Conservation (phyloP, 2,329 filamentous ascomycete genomes). For the Acarospora socialis region DNA sequence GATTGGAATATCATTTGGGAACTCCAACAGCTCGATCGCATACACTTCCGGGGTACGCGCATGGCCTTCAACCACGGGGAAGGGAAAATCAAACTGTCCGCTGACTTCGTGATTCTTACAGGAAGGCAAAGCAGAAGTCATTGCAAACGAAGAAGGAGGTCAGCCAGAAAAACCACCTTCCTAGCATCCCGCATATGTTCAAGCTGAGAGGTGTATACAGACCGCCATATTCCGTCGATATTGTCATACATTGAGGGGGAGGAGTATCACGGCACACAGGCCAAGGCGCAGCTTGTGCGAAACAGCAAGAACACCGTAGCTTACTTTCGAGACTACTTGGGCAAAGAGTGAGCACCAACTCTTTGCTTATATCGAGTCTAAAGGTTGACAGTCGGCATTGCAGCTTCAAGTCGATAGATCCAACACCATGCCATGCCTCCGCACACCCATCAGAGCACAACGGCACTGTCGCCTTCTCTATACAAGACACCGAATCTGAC, state of each 20-base stretch:
- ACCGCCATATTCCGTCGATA: constrained; percentile 91
- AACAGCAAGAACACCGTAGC: constrained; percentile 88
- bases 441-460: constrained; percentile 70
- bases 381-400: constrained; percentile 5
- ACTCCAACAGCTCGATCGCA: constrained; percentile 95
- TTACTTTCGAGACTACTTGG: constrained; percentile 91
- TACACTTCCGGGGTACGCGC: constrained; percentile 54
- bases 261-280: constrained; percentile 91
- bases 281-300: constrained; percentile 82
- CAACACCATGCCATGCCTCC: constrained; percentile 83
- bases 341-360: constrained; percentile 58
- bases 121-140: constrained; percentile 93
- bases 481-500: constrained; percentile 59
- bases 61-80: too few relatives aligned
- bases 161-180: constrained; percentile 22
- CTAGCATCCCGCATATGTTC: constrained; percentile 4
- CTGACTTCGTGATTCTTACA: too few relatives aligned
- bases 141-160: constrained; percentile 98
- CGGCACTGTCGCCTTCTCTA: constrained; percentile 61
- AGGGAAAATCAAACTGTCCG: too few relatives aligned
- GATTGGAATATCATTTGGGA: constrained; percentile 96
- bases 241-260: constrained; percentile 92
- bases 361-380: constrained; percentile 2
- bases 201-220: constrained; percentile 30
- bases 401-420: constrained; percentile 87